These are phyloP conservation scores for Phoenix roebelenii DNA, from an alignment of 176 grass and related monocot genomes.

Conservation along the genomic window DNA sequence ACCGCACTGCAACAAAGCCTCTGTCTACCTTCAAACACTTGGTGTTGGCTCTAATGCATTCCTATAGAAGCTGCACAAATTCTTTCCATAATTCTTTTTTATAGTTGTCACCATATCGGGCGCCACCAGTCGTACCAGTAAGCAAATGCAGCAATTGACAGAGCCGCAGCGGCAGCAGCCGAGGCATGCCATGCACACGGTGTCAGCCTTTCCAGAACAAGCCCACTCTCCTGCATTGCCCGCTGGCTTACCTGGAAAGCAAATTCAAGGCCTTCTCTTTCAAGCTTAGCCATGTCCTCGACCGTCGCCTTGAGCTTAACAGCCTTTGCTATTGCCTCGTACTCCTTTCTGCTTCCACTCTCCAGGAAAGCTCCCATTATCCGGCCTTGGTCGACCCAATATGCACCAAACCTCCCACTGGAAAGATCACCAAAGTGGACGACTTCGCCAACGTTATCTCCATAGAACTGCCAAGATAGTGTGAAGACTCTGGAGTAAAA, in stretches of 20 bases:
- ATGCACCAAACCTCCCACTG: constrained; percentile 55
- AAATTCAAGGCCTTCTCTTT: constrained; percentile 49
- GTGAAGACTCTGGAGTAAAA: constrained; percentile 96
- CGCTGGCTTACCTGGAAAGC: constrained; percentile 57
- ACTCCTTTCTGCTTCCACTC: constrained; percentile 69
- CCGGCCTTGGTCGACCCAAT: constrained; percentile 52
- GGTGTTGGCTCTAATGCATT: too few relatives aligned
- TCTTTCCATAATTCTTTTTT: too few relatives aligned
- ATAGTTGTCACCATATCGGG: constrained; percentile 33
- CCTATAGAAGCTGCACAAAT: too few relatives aligned
- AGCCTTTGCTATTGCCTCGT: constrained; percentile 41
- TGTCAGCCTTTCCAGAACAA: constrained; percentile 14
- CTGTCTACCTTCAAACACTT: too few relatives aligned
- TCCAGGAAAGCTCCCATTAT: constrained; percentile 78
- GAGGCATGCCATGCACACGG: constrained; percentile 46
- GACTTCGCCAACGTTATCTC: constrained; percentile 69
- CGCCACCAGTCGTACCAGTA: constrained; percentile 75
- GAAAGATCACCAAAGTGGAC: constrained; percentile 69
- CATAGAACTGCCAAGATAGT: constrained; percentile 93
- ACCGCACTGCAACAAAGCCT: too few relatives aligned
- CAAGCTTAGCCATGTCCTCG: constrained; percentile 39
- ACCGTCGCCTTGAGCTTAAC: constrained; percentile 43
- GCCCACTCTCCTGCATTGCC: constrained; percentile 24
- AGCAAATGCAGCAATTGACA: constrained; percentile 44
- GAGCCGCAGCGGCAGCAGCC: constrained; percentile 46